Evolutionary conservation across 2,329 filamentous ascomycete genomes (phyloP), one percentile per base, ranked within the genome.

Genomic region (Ceratocystis ficicola): DNA sequence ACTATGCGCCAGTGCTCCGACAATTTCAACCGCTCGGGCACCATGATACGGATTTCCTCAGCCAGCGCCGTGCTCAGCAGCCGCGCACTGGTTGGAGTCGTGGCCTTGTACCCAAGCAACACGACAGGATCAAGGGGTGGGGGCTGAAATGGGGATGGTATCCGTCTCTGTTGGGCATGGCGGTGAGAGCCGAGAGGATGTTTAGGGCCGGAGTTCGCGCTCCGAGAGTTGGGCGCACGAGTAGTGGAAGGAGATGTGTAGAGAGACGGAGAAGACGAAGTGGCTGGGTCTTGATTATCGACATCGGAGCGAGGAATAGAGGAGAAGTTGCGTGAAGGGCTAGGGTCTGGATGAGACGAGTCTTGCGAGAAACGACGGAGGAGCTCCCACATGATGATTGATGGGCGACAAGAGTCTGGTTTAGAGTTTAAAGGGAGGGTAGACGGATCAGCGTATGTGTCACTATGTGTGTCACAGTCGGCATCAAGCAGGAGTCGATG

Each of bases 21-120:
- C 57, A 99, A 85, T 75, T 95, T 90, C 68, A 97, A 77, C 62
- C 94, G 82, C 70, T 95, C 86, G 0, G 94, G 94, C 25, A 97
- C 79, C 72, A 97, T 86, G 48, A 95, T 83, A 61, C 94, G 83
- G 66, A 97, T 96, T 77, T 97, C 94, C 76, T 97, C 94, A 2
- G 93, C 94, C 36, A 97, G 78, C 10, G 85, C 82, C 62, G 79
- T 78, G 20, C 82, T 87, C 66, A 99, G 80, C 64, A 97, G 78
- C 70, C 84, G 82, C 60, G 84, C 85, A 44, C 79, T 80, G 20
- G 76, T 71, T 20, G 80, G 77, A 2, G 87, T 90, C 71, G 80
- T 80, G 1, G 79, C 76, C 67, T 80, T 78, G 75, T 86, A 90
- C 46, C 88, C 88, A 25, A 78, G 76, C 44, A 97, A 80, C 3